A percentile compares a stretch with the other conserved stretches of the same genome.
phyloP scores from a whole-genome alignment of 2,329 filamentous ascomycete species.

The Aplosporella prunicola region DNA sequence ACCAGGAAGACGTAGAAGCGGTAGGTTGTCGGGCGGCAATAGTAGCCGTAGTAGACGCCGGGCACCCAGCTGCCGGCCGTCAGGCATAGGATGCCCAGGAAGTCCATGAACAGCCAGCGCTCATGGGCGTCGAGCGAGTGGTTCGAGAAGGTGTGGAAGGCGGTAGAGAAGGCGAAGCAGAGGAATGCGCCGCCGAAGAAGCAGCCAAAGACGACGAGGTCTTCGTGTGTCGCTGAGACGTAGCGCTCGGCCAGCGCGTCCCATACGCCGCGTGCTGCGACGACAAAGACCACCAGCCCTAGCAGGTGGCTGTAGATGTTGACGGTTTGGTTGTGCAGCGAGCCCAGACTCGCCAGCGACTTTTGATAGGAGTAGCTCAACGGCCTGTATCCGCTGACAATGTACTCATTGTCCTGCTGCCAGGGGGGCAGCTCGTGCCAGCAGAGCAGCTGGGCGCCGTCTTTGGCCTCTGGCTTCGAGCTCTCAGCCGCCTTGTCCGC shows the following conservation, averaged over 20 bases:
- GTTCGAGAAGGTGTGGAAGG: slow-evolving; percentile 76
- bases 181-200: slow-evolving; percentile 32
- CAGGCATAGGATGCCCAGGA: slow-evolving; percentile 82
- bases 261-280: slow-evolving; percentile 17
- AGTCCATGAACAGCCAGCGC: slow-evolving; percentile 89
- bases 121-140: slow-evolving; percentile 69
- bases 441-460: slow-evolving; percentile 4
- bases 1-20: slow-evolving; percentile 30
- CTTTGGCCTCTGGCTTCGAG: slow-evolving; percentile 12
- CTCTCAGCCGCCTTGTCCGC: slow-evolving; percentile 15
- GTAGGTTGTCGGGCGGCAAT: slow-evolving; percentile 26
- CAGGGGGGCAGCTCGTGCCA: slow-evolving; percentile 31
- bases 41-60: slow-evolving; percentile 54
- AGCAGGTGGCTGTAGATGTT: slow-evolving; percentile 63
- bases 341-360: slow-evolving; percentile 50
- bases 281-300: slow-evolving; percentile 20
- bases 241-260: slow-evolving; percentile 20
- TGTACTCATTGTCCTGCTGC: slow-evolving; percentile 58
- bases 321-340: slow-evolving; percentile 59
- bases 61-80: slow-evolving; percentile 90
- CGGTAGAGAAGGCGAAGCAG: slow-evolving; percentile 46
- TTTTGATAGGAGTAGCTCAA: slow-evolving; percentile 50
- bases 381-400: slow-evolving; percentile 55
- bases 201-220: slow-evolving; percentile 27
- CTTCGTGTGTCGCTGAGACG: slow-evolving; percentile 24